These are phyloP conservation scores for Fomitiporia mediterranea DNA, from an alignment of 1,284 basidiomycete genomes.

Conservation along the genomic window DNA sequence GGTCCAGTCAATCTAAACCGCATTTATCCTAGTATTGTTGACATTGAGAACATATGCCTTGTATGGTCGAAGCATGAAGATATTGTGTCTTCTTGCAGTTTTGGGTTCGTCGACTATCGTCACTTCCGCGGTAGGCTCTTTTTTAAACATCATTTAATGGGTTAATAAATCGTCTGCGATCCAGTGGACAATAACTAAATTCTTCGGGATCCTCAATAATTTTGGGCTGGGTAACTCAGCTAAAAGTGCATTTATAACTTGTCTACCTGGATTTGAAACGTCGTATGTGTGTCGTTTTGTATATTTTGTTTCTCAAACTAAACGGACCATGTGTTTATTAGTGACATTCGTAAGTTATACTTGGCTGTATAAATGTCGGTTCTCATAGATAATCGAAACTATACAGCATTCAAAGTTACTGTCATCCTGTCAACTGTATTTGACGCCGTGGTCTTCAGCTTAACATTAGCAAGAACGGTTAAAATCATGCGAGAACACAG, in stretches of 20 bases:
- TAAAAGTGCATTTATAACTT: constrained; percentile 1
- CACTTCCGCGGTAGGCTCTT: constrained; percentile 4
- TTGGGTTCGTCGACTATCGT: constrained; percentile 4
- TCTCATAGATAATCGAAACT: neutral
- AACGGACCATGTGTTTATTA: neutral
- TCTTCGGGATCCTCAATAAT: constrained; percentile 6
- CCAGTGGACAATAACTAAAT: constrained; percentile 10
- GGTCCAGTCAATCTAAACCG: neutral
- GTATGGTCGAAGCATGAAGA: constrained; percentile 3
- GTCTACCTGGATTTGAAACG: constrained; percentile 4
- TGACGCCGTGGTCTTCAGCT: constrained; percentile 7
- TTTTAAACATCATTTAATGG: neutral
- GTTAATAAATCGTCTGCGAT: neutral
- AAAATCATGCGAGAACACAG: neutral
- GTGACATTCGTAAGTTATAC: constrained; percentile 1
- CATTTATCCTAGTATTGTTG: neutral
- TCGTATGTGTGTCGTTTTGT: neutral
- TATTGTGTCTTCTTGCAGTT: neutral
- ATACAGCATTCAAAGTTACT: constrained; percentile 6
- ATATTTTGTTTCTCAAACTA: neutral
- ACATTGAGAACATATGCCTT: constrained; percentile 15
- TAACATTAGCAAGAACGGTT: constrained; percentile 11
- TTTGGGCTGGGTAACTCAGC: constrained; percentile 4
- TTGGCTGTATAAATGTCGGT: neutral
- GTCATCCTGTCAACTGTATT: constrained; percentile 3